Evolutionary conservation across 768 basidiomycete genomes (phyloP), one percentile per base, ranked within the genome.

Genomic region (Erythrobasidium yunnanense): DNA sequence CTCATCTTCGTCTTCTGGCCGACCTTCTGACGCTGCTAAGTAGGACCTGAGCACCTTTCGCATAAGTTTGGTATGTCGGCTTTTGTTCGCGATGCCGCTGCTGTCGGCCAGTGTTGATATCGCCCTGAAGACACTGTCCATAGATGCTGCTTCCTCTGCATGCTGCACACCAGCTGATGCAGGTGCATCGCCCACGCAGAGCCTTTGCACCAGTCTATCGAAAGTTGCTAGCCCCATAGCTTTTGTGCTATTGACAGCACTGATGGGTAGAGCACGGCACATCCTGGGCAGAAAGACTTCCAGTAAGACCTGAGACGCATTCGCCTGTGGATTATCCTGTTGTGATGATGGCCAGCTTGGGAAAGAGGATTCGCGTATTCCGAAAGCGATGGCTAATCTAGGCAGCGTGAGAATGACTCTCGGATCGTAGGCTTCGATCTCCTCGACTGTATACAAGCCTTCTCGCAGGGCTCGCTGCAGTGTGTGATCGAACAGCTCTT

Each of bases 231-330:
- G n/a, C n/a, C n/a, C n/a, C n/a, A n/a, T n/a, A n/a, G n/a, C n/a
- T n/a, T n/a, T n/a, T n/a, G n/a, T n/a, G n/a, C n/a, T n/a, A n/a
- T n/a, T n/a, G n/a, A n/a, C n/a, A n/a, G n/a, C n/a, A n/a, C n/a
- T n/a, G n/a, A n/a, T n/a, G n/a, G n/a, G n/a, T n/a, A n/a, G n/a
- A n/a, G n/a, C n/a, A n/a, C n/a, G n/a, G n/a, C n/a, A n/a, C n/a
- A n/a, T n/a, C n/a, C n/a, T n/a, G 6, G 56, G 56, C 15, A 58
- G 56, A 45, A 58, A 58, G 23, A 58, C 56, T 33, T 58, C 35
- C 35, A 58, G n/a, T n/a, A n/a, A n/a, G n/a, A n/a, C n/a, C n/a
- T n/a, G n/a, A n/a, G n/a, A n/a, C n/a, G n/a, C n/a, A n/a, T n/a
- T n/a, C n/a, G n/a, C n/a, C n/a, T n/a, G n/a, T n/a, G n/a, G n/a